phyloP scores from a whole-genome alignment of 2,329 filamentous ascomycete species.

The Phoma herbarum region DNA sequence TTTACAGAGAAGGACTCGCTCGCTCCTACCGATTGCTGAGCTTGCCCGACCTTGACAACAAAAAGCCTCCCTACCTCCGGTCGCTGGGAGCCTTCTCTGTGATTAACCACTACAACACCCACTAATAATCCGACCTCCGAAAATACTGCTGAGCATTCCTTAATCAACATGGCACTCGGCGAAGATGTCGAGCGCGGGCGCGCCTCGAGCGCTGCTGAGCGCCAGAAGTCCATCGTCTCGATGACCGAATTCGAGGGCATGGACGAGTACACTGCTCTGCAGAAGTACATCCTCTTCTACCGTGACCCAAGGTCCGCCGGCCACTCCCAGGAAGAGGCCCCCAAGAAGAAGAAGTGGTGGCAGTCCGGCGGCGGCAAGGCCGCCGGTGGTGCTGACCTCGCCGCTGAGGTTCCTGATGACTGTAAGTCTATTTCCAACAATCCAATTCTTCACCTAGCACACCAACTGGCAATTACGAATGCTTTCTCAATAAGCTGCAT shows the following conservation, averaged over 20 bases:
- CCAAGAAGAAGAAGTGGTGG: conserved; percentile 67
- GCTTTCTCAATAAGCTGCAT: background rate
- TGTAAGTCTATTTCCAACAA: conserved; percentile 30
- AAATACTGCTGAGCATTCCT: conserved; percentile 29
- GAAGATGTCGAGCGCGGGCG: conserved; percentile 49
- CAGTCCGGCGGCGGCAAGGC: conserved; percentile 46
- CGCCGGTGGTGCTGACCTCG: conserved; percentile 41
- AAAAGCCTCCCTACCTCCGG: conserved; percentile 25
- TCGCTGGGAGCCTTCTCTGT: conserved; percentile 43
- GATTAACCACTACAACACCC: conserved; percentile 27
- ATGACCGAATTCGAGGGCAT: conserved; percentile 55
- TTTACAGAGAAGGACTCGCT: conserved; percentile 44
- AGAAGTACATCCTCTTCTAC: conserved; percentile 74
- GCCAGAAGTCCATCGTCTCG: conserved; percentile 48
- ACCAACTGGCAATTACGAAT: conserved; percentile 1
- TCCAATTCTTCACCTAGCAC: background rate
- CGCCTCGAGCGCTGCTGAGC: conserved; percentile 40
- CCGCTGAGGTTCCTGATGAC: conserved; percentile 65
- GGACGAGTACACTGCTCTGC: conserved; percentile 72
- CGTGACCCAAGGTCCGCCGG: conserved; percentile 65
- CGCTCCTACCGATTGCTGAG: conserved; percentile 39
- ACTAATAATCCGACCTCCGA: conserved; percentile 28
- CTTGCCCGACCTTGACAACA: conserved; percentile 38
- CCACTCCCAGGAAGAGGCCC: conserved; percentile 56
- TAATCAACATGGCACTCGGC: conserved; percentile 38